Evolutionary conservation across 768 basidiomycete genomes (phyloP), one percentile per base, ranked within the genome.

Genomic region (Lactifluus piperatus): DNA sequence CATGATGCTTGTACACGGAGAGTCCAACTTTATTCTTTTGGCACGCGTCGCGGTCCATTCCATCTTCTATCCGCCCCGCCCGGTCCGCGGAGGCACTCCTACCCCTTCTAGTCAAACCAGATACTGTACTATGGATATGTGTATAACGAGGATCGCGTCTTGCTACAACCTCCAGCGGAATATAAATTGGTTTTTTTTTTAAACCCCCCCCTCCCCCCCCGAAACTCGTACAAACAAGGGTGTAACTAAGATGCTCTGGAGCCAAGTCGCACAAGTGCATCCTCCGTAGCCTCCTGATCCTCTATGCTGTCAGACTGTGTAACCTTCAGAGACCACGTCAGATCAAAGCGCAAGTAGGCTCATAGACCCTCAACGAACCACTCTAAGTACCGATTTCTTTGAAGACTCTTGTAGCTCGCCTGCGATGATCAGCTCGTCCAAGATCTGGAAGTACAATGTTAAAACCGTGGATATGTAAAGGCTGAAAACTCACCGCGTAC

Each of bases 371-470:
- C 9, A 11, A 71, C 72, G 22, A 62, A 83, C 81, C 70, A 83
- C 82, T 50, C 81, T 79, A 18, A 89, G 71, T 2, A 86, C 83
- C 3, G 77, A 78, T 56, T 81, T 80, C 75, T 87, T 93, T 20
- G 89, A 93, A 0, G 93, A 86, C 69, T 98, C 95, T 72, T 93
- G 90, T 65, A 98, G 74, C 72, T 98, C 95, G 44, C 95, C 95
- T 13, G 91, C 86, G 30, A 97, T 87, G 64, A 98, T 83, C 44
- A 97, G 78, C 71, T 97, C 94, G 68, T 98, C 95, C 37, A 98
- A 75, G 58, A 97, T 83, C 87, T 90, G 53, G 11, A 37, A 37
- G 0, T 13, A 1, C 14, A 36, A 58, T 24, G 32, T 26, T 5
- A 56, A 56, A 20, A 39, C 11, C 20, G 13, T 27, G 4, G 3